These are phyloP conservation scores for Cutaneotrichosporon dermatis DNA, from an alignment of 1,284 basidiomycete genomes.

Conservation along the genomic window DNA sequence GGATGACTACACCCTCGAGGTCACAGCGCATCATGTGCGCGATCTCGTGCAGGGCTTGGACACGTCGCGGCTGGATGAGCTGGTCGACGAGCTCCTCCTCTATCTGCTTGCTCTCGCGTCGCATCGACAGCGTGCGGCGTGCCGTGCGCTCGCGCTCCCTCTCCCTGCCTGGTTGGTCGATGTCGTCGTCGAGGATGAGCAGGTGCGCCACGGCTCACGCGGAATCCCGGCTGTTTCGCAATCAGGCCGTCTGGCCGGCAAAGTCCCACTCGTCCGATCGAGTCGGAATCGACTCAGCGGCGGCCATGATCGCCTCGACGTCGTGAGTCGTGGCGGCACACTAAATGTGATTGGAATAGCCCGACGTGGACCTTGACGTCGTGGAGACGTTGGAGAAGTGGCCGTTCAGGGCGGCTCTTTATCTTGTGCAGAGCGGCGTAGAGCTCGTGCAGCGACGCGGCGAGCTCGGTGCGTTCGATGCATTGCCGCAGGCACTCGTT, in stretches of 20 bases:
- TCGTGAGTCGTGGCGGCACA: constrained; percentile 58
- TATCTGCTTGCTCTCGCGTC: constrained; percentile 4
- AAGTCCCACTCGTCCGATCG: constrained; percentile 41
- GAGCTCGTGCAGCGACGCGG: constrained; percentile 65
- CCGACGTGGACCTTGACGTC: constrained; percentile 69
- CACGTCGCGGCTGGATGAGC: constrained; percentile 59
- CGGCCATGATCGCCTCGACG: constrained; percentile 39
- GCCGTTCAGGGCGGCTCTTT: constrained; percentile 60
- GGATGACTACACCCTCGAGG: constrained; percentile 76
- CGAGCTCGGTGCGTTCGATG: constrained; percentile 63
- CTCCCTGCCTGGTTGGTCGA: not conserved
- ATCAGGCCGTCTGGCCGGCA: constrained; percentile 12
- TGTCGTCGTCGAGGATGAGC: constrained; percentile 57
- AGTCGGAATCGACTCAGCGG: constrained; percentile 53
- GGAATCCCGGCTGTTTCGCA: constrained; percentile 20
- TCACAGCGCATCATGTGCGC: constrained; percentile 80
- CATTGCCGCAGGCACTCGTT: constrained; percentile 31
- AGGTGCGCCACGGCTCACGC: constrained; percentile 91
- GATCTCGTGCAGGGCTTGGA: constrained; percentile 67
- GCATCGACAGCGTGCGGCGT: constrained; percentile 1
- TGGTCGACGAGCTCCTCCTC: constrained; percentile 57
- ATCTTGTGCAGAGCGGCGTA: constrained; percentile 50
- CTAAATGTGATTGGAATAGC: constrained; percentile 73
- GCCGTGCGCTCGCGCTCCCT: not conserved
- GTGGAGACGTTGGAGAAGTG: constrained; percentile 51